These are phyloP conservation scores for Phialocephala sp. DNA, from an alignment of 2,329 filamentous ascomycete genomes.

Conservation along the genomic window DNA sequence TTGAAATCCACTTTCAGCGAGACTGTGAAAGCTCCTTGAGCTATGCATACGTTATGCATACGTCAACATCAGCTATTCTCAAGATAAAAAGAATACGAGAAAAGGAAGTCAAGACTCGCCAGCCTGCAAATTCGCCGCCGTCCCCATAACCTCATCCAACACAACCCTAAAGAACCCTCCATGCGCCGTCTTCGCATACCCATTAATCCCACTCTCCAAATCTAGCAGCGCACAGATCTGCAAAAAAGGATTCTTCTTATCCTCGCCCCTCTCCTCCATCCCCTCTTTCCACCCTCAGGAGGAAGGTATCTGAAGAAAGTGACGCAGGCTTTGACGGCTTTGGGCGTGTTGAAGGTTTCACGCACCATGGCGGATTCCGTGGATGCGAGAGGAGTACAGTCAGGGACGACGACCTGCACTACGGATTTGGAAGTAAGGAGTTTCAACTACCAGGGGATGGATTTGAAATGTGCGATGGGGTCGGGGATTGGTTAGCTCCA, in stretches of 20 bases:
- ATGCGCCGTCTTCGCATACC: slow-evolving; percentile 40
- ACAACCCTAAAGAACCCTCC: slow-evolving; percentile 41
- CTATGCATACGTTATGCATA: no score
- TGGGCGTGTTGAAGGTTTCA: slow-evolving; percentile 37
- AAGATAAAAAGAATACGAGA: neutral
- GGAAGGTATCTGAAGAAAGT: slow-evolving; percentile 32
- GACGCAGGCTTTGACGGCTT: slow-evolving; percentile 38
- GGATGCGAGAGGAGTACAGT: slow-evolving; percentile 36
- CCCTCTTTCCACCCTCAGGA: neutral
- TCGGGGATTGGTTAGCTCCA: slow-evolving; percentile 37
- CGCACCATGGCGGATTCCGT: slow-evolving; percentile 40
- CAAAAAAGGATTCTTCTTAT: slow-evolving; percentile 38
- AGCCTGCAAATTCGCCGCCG: slow-evolving; percentile 39
- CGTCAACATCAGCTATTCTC: neutral
- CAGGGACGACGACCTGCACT: slow-evolving; percentile 34
- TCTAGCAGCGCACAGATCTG: slow-evolving; percentile 38
- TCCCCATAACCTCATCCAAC: slow-evolving; percentile 44
- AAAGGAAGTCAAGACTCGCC: slow-evolving; percentile 26
- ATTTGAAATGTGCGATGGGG: slow-evolving; percentile 39
- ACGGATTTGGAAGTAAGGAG: slow-evolving; percentile 35
- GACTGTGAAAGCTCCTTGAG: slow-evolving; percentile 39
- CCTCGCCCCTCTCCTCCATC: slow-evolving; percentile 16
- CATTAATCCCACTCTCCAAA: slow-evolving; percentile 36
- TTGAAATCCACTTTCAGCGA: slow-evolving; percentile 39
- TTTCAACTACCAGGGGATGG: slow-evolving; percentile 41